Percentiles rank a stretch among this genome's conserved stretches.
Conservation (phyloP, 1,139 yeast species). For the Kodamaea alishanica region DNA sequence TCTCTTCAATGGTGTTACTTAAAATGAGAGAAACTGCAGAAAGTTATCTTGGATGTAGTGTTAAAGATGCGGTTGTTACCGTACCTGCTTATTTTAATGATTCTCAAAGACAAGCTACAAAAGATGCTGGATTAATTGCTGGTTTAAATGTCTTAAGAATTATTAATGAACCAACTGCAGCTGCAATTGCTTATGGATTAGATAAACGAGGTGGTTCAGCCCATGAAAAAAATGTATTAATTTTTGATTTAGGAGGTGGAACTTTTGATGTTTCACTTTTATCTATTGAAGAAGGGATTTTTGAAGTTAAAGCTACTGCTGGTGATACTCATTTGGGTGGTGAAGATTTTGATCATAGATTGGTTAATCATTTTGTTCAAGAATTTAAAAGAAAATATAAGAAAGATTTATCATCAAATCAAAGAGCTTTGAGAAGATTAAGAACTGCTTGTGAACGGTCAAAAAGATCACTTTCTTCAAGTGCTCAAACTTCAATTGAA, state of each 20-base stretch:
- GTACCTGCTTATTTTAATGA: constrained; percentile 51
- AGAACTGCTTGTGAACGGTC: constrained; percentile 93
- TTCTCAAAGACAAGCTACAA: constrained; percentile 50
- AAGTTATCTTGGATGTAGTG: constrained; percentile 38
- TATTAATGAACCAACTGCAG: constrained; percentile 51
- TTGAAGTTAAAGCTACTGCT: constrained; percentile 25
- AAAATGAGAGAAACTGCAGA: constrained; percentile 52
- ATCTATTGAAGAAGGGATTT: constrained; percentile 22
- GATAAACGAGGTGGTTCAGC: constrained; percentile 29
- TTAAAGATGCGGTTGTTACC: constrained; percentile 47
- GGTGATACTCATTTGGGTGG: constrained; percentile 27
- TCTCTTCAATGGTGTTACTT: constrained; percentile 23
- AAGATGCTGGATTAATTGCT: constrained; percentile 49
- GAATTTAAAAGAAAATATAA: constrained; percentile 86
- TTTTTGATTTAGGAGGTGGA: constrained; percentile 52
- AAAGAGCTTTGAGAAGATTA: constrained; percentile 82
- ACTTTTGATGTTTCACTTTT: constrained; percentile 42
- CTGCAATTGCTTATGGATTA: constrained; percentile 49
- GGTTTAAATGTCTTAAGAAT: constrained; percentile 50
- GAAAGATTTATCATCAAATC: constrained; percentile 68
- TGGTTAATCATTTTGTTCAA: constrained; percentile 72
- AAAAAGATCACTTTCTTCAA: constrained; percentile 83
- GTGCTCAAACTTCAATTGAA: constrained; percentile 83
- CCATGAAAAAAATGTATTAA: constrained; percentile 29
- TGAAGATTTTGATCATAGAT: constrained; percentile 74